Evolutionary conservation across 768 basidiomycete genomes (phyloP), one percentile per base, ranked within the genome.

Genomic region (Punctularia strigosozonata): DNA sequence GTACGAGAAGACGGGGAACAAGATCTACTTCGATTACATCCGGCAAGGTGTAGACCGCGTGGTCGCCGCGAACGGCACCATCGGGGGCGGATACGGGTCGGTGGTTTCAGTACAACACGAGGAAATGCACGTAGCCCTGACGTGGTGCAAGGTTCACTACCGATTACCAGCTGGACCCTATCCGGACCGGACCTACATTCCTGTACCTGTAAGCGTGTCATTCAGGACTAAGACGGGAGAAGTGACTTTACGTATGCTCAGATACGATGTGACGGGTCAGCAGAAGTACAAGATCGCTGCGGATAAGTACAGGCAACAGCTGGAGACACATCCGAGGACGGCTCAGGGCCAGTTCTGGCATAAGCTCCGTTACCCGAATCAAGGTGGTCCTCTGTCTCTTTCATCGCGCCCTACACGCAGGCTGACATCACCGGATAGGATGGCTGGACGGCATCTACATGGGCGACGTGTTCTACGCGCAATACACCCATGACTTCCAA

Each of bases 401-500:
- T 19, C 19, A 13, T 25, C 1, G 6, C 22, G 14, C 26, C 4
- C 10, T n/a, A 14, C 14, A 21, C 32, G 19, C 12, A 4, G 36
- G 10, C 20, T 3, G 7, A 8, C 5, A 12, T 14, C 13, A 17
- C 21, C 6, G 31, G n/a, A 2, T 28, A 67, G 65, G 64, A 2
- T 68, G 64, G 64, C 54, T 67, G 8, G 64, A 66, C 40, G 65
- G 66, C 3, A 56, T 67, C 7, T 69, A 68, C 50, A 68, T 69
- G 66, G 65, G 63, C 10, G 63, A 64, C 19, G 46, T 65, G 2
- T 68, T 66, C 47, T 66, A 69, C 44, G 60, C 65, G 2, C 50
- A 55, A 37, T 69, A 68, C 46, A 63, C 60, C 1, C 43, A 56
- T 17, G 42, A 37, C 18, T 61, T 66, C 43, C 57, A 68, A 33